Base-by-base conservation (phyloP, 176 grass and related monocot species). In the Themeda triandra region DNA sequence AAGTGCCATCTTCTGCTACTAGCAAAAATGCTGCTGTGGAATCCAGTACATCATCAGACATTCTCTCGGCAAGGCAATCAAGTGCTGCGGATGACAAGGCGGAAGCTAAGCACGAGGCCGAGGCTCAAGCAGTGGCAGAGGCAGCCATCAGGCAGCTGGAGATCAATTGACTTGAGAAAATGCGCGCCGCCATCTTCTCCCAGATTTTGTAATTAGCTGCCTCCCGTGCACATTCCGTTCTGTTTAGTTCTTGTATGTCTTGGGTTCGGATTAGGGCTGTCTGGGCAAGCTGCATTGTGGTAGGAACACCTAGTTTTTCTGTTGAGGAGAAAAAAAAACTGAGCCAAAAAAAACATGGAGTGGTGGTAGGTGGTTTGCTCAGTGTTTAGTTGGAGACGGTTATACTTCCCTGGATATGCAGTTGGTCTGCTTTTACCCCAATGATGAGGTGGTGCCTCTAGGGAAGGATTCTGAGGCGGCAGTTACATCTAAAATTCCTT, bases 401-500 rank as follows among this genome's bases (percentile, higher is more conserved):
- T 87, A 87, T 87, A 87, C 85, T 87, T 87, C 80, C 75, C 89
- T 91, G 89, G 80, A 84, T 76, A 76, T 80, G 85, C 85, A 80
- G 81, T 56, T 84, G 76, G 74, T 87, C 74, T 83, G 79, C 54
- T 37, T 89, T 89, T 87, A 36, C 31, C 78, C 89, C 85, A 87
- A 87, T 87, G 89, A 84, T 80, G 85, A 91, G 89, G 89, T 84
- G 37, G 79, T 90, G 84, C 88, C 88, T 90, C 80, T 87, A 91
- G 85, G 89, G 80, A 87, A 84, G 85, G 85, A 76, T 87, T 84
- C 75, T 80, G 84, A 87, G 80, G 80, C 79, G 80, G 85, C 80
- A 18, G 54, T 87, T 91, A 63, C 85, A 80, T 80, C 51, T 69
- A 64, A 84, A 84, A 71, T 76, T 80, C 83, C 29, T 80, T 68